Base-by-base conservation (phyloP, 2,329 filamentous ascomycete genomes). In the Claviceps monticola region DNA sequence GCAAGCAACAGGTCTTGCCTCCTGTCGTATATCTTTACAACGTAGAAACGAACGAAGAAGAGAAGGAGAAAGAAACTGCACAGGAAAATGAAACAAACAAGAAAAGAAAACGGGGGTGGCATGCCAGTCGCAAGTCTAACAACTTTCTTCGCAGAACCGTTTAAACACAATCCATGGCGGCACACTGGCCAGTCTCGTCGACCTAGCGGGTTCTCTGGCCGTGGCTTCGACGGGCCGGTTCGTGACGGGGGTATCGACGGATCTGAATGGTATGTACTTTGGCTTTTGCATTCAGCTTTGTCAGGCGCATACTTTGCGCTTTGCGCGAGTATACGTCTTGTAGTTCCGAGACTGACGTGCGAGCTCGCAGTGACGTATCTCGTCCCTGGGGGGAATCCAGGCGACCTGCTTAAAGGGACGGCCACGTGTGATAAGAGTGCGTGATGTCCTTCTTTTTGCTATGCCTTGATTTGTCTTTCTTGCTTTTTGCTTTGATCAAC, bases 101-200 rank as follows among this genome's bases (percentile, higher is more conserved):
- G 39, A 42, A 17, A 19, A 23, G 37, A 44, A 16, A 23, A 13
- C 5, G 19, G 2, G 2, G 11, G 1, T 9, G 29, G 11, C 9
- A 4, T 34, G 8, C 29, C 9, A 9, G 4, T 34, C 1, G 29
- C 4, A 4, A 34, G 9, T 4, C 29, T 34, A 34, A 34, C 1
- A 34, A 11, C 29, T 4, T 4, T 34, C 11, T 29, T 16, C 2
- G 2, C 37, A 89, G 84, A 91, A 91, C 62, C 82, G 86, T 1
- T 71, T 91, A 0, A 77, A 81, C 50, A 89, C 84, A 38, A 75
- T 90, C 29, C 86, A 91, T 60, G 86, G 86, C 17, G 86, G 86
- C 4, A 87, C 86, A 0, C 82, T 91, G 29, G 86, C 86, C 3
- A 86, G 82, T 62, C 82, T 90, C 68, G 82, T 84, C 29, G 81